Conservation (phyloP, 345 rosid species). For the Dovyalis caffra region DNA sequence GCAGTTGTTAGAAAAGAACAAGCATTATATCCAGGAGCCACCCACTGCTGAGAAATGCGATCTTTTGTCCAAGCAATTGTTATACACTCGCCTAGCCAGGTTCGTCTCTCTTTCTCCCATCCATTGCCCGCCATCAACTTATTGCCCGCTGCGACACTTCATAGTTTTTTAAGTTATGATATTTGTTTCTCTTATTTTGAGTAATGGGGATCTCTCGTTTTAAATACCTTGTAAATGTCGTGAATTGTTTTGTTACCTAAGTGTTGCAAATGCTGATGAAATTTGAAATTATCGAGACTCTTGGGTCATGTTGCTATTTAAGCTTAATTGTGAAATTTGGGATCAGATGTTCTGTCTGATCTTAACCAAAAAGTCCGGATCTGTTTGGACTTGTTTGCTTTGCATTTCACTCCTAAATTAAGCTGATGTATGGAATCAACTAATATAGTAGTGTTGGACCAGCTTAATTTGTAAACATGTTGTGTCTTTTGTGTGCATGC, state of each 20-base stretch:
- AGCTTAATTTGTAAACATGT: background rate
- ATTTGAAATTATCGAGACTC: background rate
- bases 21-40: constrained; percentile 63
- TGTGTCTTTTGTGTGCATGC: background rate
- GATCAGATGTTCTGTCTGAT: background rate
- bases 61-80: constrained; percentile 54
- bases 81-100: constrained; percentile 80
- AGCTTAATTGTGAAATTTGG: background rate
- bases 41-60: constrained; percentile 60
- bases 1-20: constrained; percentile 63
- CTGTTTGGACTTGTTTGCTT: background rate
- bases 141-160: background rate
- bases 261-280: background rate
- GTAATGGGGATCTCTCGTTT: background rate
- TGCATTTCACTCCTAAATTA: background rate
- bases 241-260: background rate
- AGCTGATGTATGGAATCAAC: background rate
- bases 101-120: constrained; percentile 7
- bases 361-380: too few relatives aligned
- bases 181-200: background rate
- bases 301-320: background rate
- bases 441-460: background rate
- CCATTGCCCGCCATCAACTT: background rate
- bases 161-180: background rate
- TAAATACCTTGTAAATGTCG: background rate